Conservation (phyloP, 805 yeast species). For the Brettanomyces anomalus region DNA sequence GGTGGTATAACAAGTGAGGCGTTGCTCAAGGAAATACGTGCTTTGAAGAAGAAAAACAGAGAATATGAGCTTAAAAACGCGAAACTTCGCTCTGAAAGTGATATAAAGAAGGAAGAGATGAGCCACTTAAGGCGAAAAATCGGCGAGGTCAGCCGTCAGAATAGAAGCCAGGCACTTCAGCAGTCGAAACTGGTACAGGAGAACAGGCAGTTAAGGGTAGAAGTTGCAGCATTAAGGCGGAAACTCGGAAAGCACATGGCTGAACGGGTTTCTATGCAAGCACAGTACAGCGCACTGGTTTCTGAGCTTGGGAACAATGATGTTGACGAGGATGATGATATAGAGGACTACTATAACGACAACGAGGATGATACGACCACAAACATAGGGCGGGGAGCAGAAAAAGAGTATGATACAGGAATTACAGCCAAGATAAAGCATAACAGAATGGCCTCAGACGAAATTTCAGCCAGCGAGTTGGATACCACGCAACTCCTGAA, state of each 20-base stretch:
- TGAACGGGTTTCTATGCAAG: background rate
- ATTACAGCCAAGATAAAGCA: no score
- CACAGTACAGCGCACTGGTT: background rate
- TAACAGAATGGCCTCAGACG: no score
- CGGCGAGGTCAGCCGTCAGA: background rate
- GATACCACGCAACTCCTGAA: slow-evolving; percentile 4
- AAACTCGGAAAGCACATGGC: slow-evolving; percentile 3
- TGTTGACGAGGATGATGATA: background rate
- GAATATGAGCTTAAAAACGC: background rate
- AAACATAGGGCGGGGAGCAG: background rate
- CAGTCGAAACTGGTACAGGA: background rate
- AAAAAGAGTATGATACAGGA: background rate
- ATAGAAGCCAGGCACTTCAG: background rate
- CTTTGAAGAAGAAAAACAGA: background rate
- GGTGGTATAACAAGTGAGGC: background rate
- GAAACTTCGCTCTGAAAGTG: background rate
- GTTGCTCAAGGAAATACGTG: background rate
- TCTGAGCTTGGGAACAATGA: background rate
- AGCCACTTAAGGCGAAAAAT: background rate
- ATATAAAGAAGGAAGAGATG: background rate
- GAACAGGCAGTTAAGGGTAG: background rate
- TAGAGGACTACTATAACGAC: background rate
- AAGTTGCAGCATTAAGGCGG: background rate
- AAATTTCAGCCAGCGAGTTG: background rate
- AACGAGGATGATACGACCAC: background rate